Conservation (phyloP, 352 stramenopile genomes). For the Phytophthora syringae region DNA sequence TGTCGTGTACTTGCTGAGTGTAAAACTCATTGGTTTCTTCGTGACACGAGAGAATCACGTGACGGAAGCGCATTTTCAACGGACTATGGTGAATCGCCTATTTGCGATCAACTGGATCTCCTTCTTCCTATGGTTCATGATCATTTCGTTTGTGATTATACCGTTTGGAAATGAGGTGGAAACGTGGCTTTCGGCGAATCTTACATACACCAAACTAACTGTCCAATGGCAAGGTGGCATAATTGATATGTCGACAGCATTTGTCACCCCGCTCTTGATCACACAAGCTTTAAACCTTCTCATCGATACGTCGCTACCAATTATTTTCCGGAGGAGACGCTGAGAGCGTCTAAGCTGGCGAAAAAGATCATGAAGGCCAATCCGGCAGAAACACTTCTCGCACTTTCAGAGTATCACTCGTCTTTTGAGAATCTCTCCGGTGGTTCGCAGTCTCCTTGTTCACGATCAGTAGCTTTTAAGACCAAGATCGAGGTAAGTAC, state of each 20-base stretch:
- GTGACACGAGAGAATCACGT: conserved; percentile 85
- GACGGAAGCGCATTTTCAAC: conserved; percentile 82
- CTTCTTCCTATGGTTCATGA: conserved; percentile 91
- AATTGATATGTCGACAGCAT: conserved; percentile 89
- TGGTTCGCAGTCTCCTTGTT: conserved; percentile 30
- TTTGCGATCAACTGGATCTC: conserved; percentile 92
- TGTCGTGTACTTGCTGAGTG: conserved; percentile 83
- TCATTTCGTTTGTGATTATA: conserved; percentile 89
- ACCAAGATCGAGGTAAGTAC: conserved; percentile 79
- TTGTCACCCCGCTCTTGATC: conserved; percentile 86
- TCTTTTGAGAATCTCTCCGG: conserved; percentile 73
- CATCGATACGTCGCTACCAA: conserved; percentile 81
- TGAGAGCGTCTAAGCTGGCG: conserved; percentile 79
- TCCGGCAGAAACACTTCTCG: conserved; percentile 79
- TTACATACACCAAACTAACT: conserved; percentile 84
- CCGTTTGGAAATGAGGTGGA: conserved; percentile 85
- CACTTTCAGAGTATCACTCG: conserved; percentile 83
- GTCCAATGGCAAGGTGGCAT: conserved; percentile 85
- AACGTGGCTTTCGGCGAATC: conserved; percentile 77
- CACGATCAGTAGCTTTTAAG: conserved; percentile 68
- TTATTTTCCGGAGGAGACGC: conserved; percentile 67
- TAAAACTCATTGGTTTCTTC: conserved; percentile 86
- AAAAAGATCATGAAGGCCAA: conserved; percentile 85
- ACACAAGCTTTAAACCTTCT: conserved; percentile 87
- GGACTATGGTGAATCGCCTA: conserved; percentile 85